phyloP scores from a whole-genome alignment of 2,329 filamentous ascomycete species.

The Pseudogymnoascus sp. region DNA sequence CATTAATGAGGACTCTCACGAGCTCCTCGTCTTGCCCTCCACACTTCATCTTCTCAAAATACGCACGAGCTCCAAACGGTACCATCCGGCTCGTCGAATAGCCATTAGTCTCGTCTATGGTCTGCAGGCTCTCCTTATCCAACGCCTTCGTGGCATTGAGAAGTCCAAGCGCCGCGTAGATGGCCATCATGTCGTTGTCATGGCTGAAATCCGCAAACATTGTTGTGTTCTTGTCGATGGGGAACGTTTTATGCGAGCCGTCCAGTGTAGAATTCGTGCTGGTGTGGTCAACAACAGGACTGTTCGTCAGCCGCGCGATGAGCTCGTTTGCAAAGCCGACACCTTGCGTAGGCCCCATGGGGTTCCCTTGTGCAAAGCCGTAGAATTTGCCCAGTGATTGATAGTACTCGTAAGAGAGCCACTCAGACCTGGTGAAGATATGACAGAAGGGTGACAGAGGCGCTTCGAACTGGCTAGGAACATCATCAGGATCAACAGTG shows the following conservation, averaged over 20 bases:
- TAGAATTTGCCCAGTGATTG: conserved; percentile 79
- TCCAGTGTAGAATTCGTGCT: conserved; percentile 73
- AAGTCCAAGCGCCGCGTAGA: conserved; percentile 69
- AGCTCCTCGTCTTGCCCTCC: conserved; percentile 49
- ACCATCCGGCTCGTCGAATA: conserved; percentile 73
- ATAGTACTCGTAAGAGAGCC: conserved; percentile 72
- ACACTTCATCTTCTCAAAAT: conserved; percentile 82
- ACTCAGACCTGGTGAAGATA: conserved; percentile 66
- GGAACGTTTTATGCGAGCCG: conserved; percentile 58
- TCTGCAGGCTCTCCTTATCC: conserved; percentile 40
- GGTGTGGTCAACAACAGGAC: conserved; percentile 61
- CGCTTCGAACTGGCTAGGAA: conserved; percentile 56
- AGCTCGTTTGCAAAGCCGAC: conserved; percentile 85
- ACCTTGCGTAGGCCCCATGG: conserved; percentile 73
- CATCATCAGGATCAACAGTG: conserved; percentile 52
- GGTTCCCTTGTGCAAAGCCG: conserved; percentile 66
- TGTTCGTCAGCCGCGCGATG: conserved; percentile 64
- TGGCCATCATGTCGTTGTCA: conserved; percentile 75
- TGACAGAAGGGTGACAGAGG: conserved; percentile 61
- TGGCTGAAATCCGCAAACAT: conserved; percentile 89
- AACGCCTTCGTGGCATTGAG: conserved; percentile 57
- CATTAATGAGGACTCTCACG: conserved; percentile 75
- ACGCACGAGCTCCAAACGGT: conserved; percentile 71
- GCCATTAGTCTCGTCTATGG: conserved; percentile 48
- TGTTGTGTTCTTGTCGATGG: conserved; percentile 45